Conservation (phyloP, 306 rosid genomes). For the Fragaria vesca region DNA sequence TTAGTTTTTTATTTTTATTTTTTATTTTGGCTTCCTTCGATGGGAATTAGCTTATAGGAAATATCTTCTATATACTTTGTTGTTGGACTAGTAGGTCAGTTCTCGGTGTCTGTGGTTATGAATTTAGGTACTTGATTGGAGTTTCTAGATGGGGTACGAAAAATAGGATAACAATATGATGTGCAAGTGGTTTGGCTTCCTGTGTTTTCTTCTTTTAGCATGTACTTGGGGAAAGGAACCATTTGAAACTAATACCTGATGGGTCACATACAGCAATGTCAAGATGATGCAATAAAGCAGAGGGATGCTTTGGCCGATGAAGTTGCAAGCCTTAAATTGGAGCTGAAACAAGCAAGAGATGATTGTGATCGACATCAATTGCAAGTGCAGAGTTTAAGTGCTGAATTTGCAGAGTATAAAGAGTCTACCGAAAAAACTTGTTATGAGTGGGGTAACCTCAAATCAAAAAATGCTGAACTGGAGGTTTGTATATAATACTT, state of each 20-base stretch:
- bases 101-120: neutral
- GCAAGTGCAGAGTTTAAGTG: constrained; percentile 57
- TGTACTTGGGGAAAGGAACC: constrained; percentile 11
- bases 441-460: constrained; percentile 58
- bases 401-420: constrained; percentile 59
- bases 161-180: neutral
- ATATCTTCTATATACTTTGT: neutral
- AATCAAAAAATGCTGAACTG: constrained; percentile 49
- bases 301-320: constrained; percentile 78
- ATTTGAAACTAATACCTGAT: constrained; percentile 24
- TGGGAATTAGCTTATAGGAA: neutral
- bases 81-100: neutral
- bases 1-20: neutral
- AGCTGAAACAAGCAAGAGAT: constrained; percentile 76
- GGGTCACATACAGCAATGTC: constrained; percentile 57
- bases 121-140: neutral
- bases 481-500: constrained; percentile 56
- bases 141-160: neutral
- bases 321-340: constrained; percentile 59
- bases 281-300: constrained; percentile 88
- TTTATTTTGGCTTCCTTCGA: neutral
- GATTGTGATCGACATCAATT: constrained; percentile 64
- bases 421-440: constrained; percentile 58
- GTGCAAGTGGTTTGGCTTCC: neutral
- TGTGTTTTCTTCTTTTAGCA: constrained; percentile 6